Percentiles rank a stretch among this genome's conserved stretches.
Evolutionary conservation across 371 early-diverging fungal species (phyloP).

Genomic region (Mortierella sp.): DNA sequence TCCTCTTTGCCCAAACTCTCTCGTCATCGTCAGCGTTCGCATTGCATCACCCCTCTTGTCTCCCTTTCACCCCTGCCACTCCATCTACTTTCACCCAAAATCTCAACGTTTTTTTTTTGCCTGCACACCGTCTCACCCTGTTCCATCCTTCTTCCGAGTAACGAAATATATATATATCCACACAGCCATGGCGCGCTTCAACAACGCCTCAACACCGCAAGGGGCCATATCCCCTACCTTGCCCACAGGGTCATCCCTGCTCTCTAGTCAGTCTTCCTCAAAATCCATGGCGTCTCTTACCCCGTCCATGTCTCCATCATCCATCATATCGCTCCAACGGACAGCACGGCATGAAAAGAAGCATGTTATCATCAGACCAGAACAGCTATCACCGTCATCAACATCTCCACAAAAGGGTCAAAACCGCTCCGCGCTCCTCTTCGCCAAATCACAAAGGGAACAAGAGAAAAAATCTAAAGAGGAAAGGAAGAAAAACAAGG

Average conservation of each 20-base stretch:
- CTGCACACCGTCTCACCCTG: no score
- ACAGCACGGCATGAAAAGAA: conserved; percentile 33
- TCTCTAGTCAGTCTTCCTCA: conserved; percentile 8
- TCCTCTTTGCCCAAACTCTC: no score
- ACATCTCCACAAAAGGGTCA: neutral
- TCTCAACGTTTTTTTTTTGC: neutral
- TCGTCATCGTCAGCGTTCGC: no score
- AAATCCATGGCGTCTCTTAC: conserved; percentile 30
- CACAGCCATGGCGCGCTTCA: no score
- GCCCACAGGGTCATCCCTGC: neutral
- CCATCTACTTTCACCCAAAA: neutral
- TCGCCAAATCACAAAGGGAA: no score
- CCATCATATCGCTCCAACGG: conserved; percentile 34
- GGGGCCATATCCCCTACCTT: neutral
- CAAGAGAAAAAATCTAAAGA: neutral
- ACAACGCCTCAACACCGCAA: no score
- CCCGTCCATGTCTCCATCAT: conserved; percentile 38
- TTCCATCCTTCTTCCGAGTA: no score
- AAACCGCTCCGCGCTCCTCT: conserved; percentile 5
- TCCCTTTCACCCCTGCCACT: neutral
- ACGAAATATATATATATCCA: no score
- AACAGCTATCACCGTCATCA: neutral
- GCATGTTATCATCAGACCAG: conserved; percentile 2
- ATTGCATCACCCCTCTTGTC: neutral
- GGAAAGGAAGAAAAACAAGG: neutral